Evolutionary conservation across 495 filamentous ascomycete species (phyloP).

Genomic region (Aspergillus sclerotiicarbonarius): DNA sequence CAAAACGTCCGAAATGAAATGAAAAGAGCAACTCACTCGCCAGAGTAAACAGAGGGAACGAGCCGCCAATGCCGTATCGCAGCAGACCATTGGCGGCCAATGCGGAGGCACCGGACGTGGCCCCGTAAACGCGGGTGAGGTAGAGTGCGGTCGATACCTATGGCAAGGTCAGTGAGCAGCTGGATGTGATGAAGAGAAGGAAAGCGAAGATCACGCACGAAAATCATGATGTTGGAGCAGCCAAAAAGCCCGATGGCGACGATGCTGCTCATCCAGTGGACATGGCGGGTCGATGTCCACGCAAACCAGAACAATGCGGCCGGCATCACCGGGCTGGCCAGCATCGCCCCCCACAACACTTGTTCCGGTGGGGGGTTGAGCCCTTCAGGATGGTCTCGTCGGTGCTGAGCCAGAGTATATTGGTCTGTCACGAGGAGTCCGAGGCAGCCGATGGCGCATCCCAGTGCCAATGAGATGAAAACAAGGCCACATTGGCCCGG

Average conservation of each 20-base stretch:
- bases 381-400: slow-evolving; percentile 34
- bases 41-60: slow-evolving; percentile 64
- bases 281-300: slow-evolving; percentile 36
- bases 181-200: background rate
- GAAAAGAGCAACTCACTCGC: slow-evolving; percentile 37
- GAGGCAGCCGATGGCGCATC: slow-evolving; percentile 49
- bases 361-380: slow-evolving; percentile 49
- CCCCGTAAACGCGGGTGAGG: slow-evolving; percentile 19
- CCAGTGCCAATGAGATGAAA: slow-evolving; percentile 58
- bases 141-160: slow-evolving; percentile 53
- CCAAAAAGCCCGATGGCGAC: slow-evolving; percentile 62
- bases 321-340: slow-evolving; percentile 57
- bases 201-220: slow-evolving; percentile 28
- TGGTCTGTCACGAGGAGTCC: slow-evolving; percentile 47
- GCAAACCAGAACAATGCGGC: slow-evolving; percentile 50
- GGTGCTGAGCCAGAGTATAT: background rate
- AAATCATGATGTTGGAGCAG: slow-evolving; percentile 63
- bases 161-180: slow-evolving; percentile 45
- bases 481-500: slow-evolving; percentile 52
- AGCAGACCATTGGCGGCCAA: slow-evolving; percentile 54
- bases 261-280: slow-evolving; percentile 43
- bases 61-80: slow-evolving; percentile 59
- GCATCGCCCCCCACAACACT: slow-evolving; percentile 56
- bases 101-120: slow-evolving; percentile 11
- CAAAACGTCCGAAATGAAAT: background rate